phyloP scores from a whole-genome alignment of 371 early-diverging fungal species.

The Mortierella sp. region DNA sequence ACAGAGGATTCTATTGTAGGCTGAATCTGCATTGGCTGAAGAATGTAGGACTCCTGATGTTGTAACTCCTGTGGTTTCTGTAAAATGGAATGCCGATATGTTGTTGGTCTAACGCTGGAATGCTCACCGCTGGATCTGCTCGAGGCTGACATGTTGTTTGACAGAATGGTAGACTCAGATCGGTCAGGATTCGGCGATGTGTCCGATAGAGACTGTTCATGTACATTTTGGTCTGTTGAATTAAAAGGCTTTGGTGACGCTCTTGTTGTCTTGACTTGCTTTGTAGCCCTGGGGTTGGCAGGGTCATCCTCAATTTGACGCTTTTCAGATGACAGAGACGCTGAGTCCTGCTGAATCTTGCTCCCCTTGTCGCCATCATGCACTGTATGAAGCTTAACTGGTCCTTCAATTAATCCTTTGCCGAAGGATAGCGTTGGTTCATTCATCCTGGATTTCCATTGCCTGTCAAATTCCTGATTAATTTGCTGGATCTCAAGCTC shows the following conservation, averaged over 20 bases:
- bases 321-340: slow-evolving; percentile 21
- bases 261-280: slow-evolving; percentile 23
- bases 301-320: slow-evolving; percentile 32
- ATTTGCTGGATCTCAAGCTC: slow-evolving; percentile 49
- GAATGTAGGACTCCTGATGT: slow-evolving; percentile 8
- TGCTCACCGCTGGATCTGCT: not conserved
- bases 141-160: not conserved
- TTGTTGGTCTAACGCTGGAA: slow-evolving; percentile 21
- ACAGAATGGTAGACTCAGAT: not conserved
- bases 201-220: not conserved
- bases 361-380: not conserved
- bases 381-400: not conserved
- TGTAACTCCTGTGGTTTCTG: slow-evolving; percentile 17
- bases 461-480: slow-evolving; percentile 50
- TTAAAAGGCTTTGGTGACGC: slow-evolving; percentile 9
- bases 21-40: slow-evolving; percentile 23
- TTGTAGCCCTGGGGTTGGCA: slow-evolving; percentile 16
- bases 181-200: not conserved
- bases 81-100: slow-evolving; percentile 13
- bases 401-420: slow-evolving; percentile 3
- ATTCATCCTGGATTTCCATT: slow-evolving; percentile 32
- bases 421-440: not conserved
- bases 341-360: not conserved
- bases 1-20: slow-evolving; percentile 9
- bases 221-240: not conserved